Percentiles rank a stretch among this genome's conserved stretches.
Conservation (phyloP, 2,329 filamentous ascomycete genomes). For the Talaromyces islandicus region DNA sequence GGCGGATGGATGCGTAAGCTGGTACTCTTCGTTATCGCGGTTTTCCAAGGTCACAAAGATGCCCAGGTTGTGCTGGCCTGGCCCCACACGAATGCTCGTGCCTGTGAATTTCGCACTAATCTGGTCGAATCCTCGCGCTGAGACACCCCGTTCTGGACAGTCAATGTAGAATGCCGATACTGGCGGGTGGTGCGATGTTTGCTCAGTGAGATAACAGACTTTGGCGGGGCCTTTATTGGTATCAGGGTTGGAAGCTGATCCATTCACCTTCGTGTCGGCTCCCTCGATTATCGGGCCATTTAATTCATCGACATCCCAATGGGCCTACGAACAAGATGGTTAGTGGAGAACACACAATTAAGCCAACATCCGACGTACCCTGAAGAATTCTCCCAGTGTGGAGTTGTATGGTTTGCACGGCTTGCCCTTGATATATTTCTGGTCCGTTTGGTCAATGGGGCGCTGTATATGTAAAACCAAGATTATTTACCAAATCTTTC, state of each 20-base stretch:
- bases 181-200: constrained; percentile 95
- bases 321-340: constrained; percentile 56
- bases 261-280: constrained; percentile 25
- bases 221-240: constrained; percentile 51
- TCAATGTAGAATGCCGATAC: constrained; percentile 94
- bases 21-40: constrained; percentile 82
- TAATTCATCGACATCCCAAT: constrained; percentile 85
- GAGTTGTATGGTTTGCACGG: constrained; percentile 99
- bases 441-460: constrained; percentile 5
- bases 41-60: constrained; percentile 87
- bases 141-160: constrained; percentile 84
- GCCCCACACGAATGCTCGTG: constrained; percentile 83
- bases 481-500: constrained; percentile 66
- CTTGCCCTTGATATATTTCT: constrained; percentile 97
- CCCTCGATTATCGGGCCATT: constrained; percentile 54
- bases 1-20: constrained; percentile 89
- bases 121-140: constrained; percentile 88
- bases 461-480: neutral
- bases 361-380: constrained; percentile 53
- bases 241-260: constrained; percentile 26
- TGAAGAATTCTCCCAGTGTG: constrained; percentile 92
- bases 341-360: neutral
- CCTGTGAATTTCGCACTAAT: constrained; percentile 97
- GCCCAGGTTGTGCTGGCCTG: constrained; percentile 88
- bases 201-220: constrained; percentile 92